These are phyloP conservation scores for Talaromyces amestolkiae DNA, from an alignment of 2,329 filamentous ascomycete genomes.

Conservation along the genomic window DNA sequence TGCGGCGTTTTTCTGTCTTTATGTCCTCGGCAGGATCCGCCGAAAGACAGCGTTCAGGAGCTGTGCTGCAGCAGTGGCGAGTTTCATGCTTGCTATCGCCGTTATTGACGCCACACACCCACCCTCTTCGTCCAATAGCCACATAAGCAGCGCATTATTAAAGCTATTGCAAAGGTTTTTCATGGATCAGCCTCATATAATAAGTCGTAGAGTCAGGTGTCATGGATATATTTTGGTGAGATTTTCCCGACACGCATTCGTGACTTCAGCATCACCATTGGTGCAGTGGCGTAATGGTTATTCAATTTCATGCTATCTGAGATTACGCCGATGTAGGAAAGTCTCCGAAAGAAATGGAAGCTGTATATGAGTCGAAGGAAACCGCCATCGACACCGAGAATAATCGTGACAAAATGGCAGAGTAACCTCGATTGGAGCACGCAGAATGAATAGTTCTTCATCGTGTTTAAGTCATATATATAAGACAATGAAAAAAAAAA, in stretches of 20 bases:
- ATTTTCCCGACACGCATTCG: constrained; percentile 26
- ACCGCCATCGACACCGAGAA: neutral
- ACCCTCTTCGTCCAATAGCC: constrained; percentile 39
- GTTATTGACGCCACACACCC: constrained; percentile 42
- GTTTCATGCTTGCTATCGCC: constrained; percentile 53
- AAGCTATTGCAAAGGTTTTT: constrained; percentile 51
- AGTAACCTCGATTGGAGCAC: neutral
- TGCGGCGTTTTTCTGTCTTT: constrained; percentile 45
- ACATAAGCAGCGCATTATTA: constrained; percentile 35
- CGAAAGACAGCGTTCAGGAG: constrained; percentile 49
- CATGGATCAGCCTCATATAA: constrained; percentile 19
- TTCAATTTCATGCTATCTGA: constrained; percentile 28
- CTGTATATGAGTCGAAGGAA: neutral
- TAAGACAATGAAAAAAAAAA: no score
- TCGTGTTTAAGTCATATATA: no score
- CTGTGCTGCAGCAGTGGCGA: constrained; percentile 51
- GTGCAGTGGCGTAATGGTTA: constrained; percentile 25
- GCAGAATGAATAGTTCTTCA: neutral
- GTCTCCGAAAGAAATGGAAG: constrained; percentile 6
- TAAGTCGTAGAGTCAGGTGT: constrained; percentile 25
- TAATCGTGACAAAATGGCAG: neutral
- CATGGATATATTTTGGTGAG: constrained; percentile 27
- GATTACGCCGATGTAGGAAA: constrained; percentile 21
- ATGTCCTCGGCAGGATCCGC: constrained; percentile 51
- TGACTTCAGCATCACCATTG: constrained; percentile 25